Evolutionary conservation across 345 rosid species (phyloP), one percentile per base, ranked within the genome.

Genomic region (Draba incana): DNA sequence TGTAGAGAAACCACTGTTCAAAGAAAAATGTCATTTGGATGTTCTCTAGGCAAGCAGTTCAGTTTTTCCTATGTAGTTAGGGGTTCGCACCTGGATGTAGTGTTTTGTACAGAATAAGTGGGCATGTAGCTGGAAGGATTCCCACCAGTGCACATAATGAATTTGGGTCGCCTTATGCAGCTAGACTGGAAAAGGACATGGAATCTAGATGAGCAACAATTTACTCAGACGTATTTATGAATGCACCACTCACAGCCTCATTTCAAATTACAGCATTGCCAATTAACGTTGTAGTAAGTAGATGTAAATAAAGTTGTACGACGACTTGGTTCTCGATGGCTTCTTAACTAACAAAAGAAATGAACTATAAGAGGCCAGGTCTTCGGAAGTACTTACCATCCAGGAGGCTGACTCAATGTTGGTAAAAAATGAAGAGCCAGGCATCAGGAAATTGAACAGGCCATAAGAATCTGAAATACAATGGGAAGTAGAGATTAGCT

Each of bases 71-170:
- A 39, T 62, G 44, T 16, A 68, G 15, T 64, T 25, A 60, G 28
- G 55, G 31, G 27, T 13, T 27, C 67, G 41, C 81, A 91, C 97
- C 92, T 80, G 62, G 96, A 65, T 57, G 86, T 47, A 10, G 86
- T 78, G 63, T 66, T 86, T 69, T 87, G 96, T 67, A 51, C 75
- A 5, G 88, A 45, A 82, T 80, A 81, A 57, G 96, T 81, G 25
- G 99, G 95, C 42, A 89, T 76, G 84, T 83, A 78, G 57, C 83
- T 85, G 15, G 86, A 70, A 63, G 92, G 75, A 54, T 72, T 88
- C 28, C 92, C 99, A 11, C 97, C 96, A 56, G 96, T 85, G 85
- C 92, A 89, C 81, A 91, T 71, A 65, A 91, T 87, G 82, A 84
- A 94, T 62, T 91, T 94, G 43, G 96, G 95, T 57, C 95, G 79